Evolutionary conservation across 1,284 basidiomycete genomes (phyloP).

Genomic region (Sutorius eximius): DNA sequence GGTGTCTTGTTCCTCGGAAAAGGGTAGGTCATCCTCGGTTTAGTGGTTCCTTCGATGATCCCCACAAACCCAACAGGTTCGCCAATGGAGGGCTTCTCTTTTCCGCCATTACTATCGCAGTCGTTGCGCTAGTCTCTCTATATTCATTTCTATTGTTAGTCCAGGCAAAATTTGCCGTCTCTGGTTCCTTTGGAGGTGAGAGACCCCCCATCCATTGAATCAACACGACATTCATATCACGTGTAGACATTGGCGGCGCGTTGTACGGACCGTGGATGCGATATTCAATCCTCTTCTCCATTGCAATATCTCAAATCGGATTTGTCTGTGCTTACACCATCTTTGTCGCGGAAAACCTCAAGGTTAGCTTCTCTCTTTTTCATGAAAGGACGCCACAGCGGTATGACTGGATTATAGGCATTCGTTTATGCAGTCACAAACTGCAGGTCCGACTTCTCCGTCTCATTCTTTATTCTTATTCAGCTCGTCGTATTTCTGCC

Average conservation of each 20-base stretch:
- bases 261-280: conserved; percentile 96
- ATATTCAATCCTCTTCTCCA: conserved; percentile 83
- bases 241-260: conserved; percentile 85
- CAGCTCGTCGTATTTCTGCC: conserved; percentile 89
- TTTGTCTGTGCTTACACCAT: conserved; percentile 93
- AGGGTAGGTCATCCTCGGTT: conserved; percentile 48
- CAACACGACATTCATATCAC: conserved; percentile 2
- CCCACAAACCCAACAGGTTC: conserved; percentile 57
- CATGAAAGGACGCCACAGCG: neutral
- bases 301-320: conserved; percentile 88
- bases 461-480: conserved; percentile 79
- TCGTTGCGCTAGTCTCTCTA: conserved; percentile 86
- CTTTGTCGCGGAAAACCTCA: conserved; percentile 93
- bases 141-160: conserved; percentile 95
- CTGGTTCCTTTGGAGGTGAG: conserved; percentile 90
- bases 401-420: conserved; percentile 42
- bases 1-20: conserved; percentile 96
- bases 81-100: conserved; percentile 95
- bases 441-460: conserved; percentile 70
- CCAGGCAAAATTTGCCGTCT: conserved; percentile 85
- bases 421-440: conserved; percentile 86
- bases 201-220: neutral
- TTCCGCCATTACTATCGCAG: conserved; percentile 75
- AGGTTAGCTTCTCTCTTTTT: conserved; percentile 37
- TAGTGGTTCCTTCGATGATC: neutral